Conservation (phyloP, 2,329 filamentous ascomycete species). For the Colletotrichum gloeosporioides region DNA sequence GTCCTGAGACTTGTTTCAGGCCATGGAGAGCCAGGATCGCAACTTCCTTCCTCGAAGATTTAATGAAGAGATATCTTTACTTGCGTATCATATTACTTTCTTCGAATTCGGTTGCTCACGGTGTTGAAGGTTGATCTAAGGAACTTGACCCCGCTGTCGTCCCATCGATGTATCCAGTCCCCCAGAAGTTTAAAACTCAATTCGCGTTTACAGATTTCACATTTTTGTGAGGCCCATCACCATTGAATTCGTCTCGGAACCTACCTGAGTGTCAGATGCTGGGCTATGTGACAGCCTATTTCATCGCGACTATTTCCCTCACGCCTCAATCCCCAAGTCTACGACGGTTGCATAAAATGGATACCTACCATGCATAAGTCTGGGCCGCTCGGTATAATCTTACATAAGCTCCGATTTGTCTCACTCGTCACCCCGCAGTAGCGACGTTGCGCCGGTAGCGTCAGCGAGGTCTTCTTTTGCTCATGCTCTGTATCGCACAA, state of each 20-base stretch:
- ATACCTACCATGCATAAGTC: background rate
- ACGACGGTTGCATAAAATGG: background rate
- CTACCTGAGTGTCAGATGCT: background rate
- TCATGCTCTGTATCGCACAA: background rate
- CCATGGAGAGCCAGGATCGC: background rate
- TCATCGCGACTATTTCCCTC: background rate
- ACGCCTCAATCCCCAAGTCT: background rate
- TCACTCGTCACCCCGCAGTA: background rate
- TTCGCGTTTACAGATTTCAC: background rate
- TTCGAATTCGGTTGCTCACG: fast-evolving
- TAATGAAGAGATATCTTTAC: background rate
- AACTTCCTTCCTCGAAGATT: background rate
- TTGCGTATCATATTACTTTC: background rate
- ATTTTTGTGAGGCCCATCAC: background rate
- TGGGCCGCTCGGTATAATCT: background rate
- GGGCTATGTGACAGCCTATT: background rate
- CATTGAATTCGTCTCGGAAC: background rate
- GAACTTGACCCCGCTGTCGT: background rate
- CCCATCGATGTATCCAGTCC: background rate
- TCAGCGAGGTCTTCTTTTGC: background rate
- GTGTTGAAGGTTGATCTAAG: background rate
- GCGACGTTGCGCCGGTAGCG: background rate
- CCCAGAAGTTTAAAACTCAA: background rate
- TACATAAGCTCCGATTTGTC: background rate
- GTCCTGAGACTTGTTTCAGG: background rate